Conservation (phyloP, 106 monocot genomes). For the Phalaenopsis aphrodite region DNA sequence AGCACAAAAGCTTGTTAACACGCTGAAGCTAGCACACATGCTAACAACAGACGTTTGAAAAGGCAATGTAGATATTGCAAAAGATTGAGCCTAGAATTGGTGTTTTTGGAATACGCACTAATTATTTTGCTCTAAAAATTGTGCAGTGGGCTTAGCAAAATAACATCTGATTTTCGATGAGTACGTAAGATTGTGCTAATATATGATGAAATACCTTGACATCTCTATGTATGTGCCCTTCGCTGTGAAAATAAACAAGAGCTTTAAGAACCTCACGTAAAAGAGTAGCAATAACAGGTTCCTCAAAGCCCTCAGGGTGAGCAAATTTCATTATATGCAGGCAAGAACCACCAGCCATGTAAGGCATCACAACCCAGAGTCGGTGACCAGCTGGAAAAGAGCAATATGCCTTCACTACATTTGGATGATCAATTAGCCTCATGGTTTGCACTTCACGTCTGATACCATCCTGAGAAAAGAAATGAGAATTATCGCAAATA, state of each 20-base stretch:
- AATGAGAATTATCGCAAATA: background rate
- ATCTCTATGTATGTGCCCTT: constrained; percentile 96
- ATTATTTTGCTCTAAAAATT: background rate
- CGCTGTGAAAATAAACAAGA: constrained; percentile 84
- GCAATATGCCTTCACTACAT: constrained; percentile 78
- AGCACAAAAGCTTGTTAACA: no score
- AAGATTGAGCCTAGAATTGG: background rate
- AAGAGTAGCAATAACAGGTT: constrained; percentile 81
- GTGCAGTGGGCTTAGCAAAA: background rate
- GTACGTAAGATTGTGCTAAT: background rate
- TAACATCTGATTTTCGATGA: background rate
- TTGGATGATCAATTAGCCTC: constrained; percentile 82
- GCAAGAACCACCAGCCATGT: constrained; percentile 87
- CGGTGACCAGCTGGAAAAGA: constrained; percentile 67
- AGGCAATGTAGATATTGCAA: background rate
- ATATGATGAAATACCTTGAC: constrained; percentile 58
- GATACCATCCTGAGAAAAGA: constrained; percentile 73
- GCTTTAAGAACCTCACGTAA: constrained; percentile 90
- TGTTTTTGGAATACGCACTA: background rate
- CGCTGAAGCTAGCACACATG: no score
- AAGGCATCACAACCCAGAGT: constrained; percentile 98
- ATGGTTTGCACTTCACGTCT: constrained; percentile 94
- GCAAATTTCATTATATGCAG: constrained; percentile 90
- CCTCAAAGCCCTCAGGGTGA: constrained; percentile 89
- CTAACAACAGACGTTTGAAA: no score